Evolutionary conservation across 139 green algal species (phyloP).

Genomic region (Chlamydomonas applanata): DNA sequence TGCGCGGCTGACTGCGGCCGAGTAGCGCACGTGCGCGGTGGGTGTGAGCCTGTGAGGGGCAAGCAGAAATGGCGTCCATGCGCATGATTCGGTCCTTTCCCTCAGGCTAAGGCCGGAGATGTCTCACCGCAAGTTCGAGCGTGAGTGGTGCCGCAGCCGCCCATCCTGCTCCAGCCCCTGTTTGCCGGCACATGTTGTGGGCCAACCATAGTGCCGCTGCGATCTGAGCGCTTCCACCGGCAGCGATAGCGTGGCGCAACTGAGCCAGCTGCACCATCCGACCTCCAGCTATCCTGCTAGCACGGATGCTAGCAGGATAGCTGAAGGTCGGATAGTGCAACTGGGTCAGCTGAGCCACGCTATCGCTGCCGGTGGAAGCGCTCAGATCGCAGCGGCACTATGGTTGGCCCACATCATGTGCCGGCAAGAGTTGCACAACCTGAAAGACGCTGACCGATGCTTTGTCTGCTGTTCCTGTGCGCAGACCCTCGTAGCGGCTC

Average conservation of each 20-base stretch:
- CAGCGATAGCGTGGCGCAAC: background rate
- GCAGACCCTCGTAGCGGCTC: slow-evolving; percentile 92
- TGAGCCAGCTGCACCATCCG: background rate
- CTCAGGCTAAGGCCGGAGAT: slow-evolving; percentile 42
- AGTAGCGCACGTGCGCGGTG: no score
- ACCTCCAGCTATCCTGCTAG: background rate
- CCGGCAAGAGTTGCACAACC: background rate
- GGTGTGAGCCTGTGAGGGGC: no score
- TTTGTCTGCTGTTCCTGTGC: background rate
- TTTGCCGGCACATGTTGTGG: background rate
- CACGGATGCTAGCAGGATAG: background rate
- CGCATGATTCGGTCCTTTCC: no score
- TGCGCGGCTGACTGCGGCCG: no score
- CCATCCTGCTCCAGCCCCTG: background rate
- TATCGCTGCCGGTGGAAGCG: background rate
- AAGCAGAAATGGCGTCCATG: no score
- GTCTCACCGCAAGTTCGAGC: slow-evolving; percentile 95
- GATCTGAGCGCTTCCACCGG: background rate
- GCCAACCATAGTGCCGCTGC: background rate
- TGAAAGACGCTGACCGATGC: background rate
- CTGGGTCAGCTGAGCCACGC: background rate
- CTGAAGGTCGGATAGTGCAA: background rate
- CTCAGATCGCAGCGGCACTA: background rate
- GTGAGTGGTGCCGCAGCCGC: slow-evolving; percentile 46
- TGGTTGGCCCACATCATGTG: background rate